Percentiles rank a stretch among this genome's conserved stretches.
Evolutionary conservation across 2,329 filamentous ascomycete genomes (phyloP).

Genomic region (Karstenula rhodostoma): DNA sequence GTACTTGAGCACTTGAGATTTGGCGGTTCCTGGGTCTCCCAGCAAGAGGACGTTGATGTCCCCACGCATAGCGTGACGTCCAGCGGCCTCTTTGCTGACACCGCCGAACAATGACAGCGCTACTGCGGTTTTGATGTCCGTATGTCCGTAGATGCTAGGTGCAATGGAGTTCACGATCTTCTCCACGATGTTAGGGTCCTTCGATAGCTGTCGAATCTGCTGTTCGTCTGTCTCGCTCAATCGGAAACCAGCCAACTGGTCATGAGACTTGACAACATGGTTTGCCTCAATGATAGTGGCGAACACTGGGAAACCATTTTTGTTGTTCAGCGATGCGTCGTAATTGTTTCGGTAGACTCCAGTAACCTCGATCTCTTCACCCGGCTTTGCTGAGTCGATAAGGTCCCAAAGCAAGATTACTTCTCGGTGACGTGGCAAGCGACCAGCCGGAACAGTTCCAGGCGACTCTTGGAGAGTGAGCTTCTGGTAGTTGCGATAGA

Average conservation of each 20-base stretch:
- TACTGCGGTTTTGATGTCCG: slow-evolving; percentile 95
- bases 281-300: slow-evolving; percentile 98
- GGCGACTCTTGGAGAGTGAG: slow-evolving; percentile 96
- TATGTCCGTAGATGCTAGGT: slow-evolving; percentile 96
- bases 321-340: slow-evolving; percentile 96
- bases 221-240: slow-evolving; percentile 95
- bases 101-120: slow-evolving; percentile 94
- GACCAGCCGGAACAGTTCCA: slow-evolving; percentile 93
- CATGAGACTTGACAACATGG: slow-evolving; percentile 94
- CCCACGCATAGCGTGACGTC: slow-evolving; percentile 88
- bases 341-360: slow-evolving; percentile 99
- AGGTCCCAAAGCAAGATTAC: slow-evolving; percentile 96
- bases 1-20: slow-evolving; percentile 97
- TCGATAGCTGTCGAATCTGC: slow-evolving; percentile 83
- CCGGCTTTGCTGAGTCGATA: slow-evolving; percentile 95
- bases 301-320: slow-evolving; percentile 98
- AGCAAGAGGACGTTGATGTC: slow-evolving; percentile 98
- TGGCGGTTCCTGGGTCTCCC: slow-evolving; percentile 96
- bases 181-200: slow-evolving; percentile 90
- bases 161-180: slow-evolving; percentile 93
- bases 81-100: slow-evolving; percentile 88
- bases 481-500: slow-evolving; percentile 99
- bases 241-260: slow-evolving; percentile 95
- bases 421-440: slow-evolving; percentile 89
- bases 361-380: slow-evolving; percentile 96